Base-by-base conservation (phyloP, 192 early-diverging fungal genomes). In the Podila epigama region DNA sequence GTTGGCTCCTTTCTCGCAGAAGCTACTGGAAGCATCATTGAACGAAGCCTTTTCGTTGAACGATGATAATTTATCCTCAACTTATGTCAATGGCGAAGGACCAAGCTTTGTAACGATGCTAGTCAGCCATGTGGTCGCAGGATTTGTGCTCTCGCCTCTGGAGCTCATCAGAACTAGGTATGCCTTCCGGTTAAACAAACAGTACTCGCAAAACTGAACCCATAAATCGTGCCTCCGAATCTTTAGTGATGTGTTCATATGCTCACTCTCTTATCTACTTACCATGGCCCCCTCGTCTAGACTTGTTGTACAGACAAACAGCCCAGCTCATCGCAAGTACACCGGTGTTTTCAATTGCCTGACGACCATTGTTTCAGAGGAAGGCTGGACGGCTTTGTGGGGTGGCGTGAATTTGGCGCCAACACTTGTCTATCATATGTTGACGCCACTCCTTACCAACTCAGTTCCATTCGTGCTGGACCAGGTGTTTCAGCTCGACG, bases 31-130 rank as follows among this genome's bases (percentile, higher is more conserved):
- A 69, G 93, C 93, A 15, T 70, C 83, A 20, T 66, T 98, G 48
- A 97, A 98, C 80, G 97, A 98, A 67, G 82, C 88, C 22, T 93
- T 97, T 56, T 94, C 90, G 58, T 85, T 97, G n/a, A 94, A 93
- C 66, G 97, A 97, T 57, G 94, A 94, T 66, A 87, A 85, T 50
- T 89, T 87, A 78, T 92, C 92, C 39, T 82, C 83, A 68, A 85
- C 87, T 6, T 87, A 83, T 58, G 77, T 87, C 78, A 89, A 86
- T 72, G 85, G 52, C 68, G 83, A 70, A 51, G 88, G 82, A 5
- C 86, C 89, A 34, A 89, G 88, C 39, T 60, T 91, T 13, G 81
- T 87, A 12, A 97, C 97, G 1, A 68, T 91, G 50, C 86, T 96
- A 1, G 75, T 85, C 2, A 93, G 92, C 15, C 87, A 92, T 75